Conservation (phyloP, 2,329 filamentous ascomycete species). For the Trichoderma atrobrunneum region DNA sequence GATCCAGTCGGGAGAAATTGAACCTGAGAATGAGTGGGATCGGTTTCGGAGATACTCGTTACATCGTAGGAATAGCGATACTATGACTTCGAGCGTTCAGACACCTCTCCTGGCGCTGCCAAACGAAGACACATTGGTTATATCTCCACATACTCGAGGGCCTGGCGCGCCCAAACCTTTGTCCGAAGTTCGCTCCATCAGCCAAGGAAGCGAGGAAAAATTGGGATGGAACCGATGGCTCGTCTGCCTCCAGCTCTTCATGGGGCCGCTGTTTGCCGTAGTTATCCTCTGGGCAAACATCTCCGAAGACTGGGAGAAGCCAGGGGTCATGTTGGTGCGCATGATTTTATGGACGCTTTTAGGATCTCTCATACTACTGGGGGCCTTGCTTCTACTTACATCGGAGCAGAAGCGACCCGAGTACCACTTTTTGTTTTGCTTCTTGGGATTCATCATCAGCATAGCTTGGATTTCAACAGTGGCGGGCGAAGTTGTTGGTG, state of each 20-base stretch:
- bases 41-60: constrained; percentile 52
- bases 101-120: constrained; percentile 24
- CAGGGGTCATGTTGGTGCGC: constrained; percentile 50
- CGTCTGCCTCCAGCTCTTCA: constrained; percentile 78
- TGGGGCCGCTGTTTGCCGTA: constrained; percentile 79
- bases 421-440: constrained; percentile 77
- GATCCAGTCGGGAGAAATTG: constrained; percentile 34
- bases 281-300: constrained; percentile 72
- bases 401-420: constrained; percentile 63
- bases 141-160: neutral
- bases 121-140: constrained; percentile 24
- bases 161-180: constrained; percentile 29
- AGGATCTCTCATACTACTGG: constrained; percentile 64
- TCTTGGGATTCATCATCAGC: constrained; percentile 84
- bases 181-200: constrained; percentile 34
- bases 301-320: constrained; percentile 54
- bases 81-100: constrained; percentile 11
- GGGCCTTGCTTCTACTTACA: constrained; percentile 66
- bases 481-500: constrained; percentile 90
- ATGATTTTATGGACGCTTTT: constrained; percentile 65
- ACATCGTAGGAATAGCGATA: constrained; percentile 27
- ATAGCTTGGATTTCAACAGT: constrained; percentile 97
- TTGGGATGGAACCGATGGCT: constrained; percentile 90
- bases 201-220: constrained; percentile 37
- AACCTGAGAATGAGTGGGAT: constrained; percentile 56